Percentiles rank a stretch among this genome's conserved stretches.
phyloP scores from a whole-genome alignment of 2,329 filamentous ascomycete species.

The Pseudofabraea citricarpa region DNA sequence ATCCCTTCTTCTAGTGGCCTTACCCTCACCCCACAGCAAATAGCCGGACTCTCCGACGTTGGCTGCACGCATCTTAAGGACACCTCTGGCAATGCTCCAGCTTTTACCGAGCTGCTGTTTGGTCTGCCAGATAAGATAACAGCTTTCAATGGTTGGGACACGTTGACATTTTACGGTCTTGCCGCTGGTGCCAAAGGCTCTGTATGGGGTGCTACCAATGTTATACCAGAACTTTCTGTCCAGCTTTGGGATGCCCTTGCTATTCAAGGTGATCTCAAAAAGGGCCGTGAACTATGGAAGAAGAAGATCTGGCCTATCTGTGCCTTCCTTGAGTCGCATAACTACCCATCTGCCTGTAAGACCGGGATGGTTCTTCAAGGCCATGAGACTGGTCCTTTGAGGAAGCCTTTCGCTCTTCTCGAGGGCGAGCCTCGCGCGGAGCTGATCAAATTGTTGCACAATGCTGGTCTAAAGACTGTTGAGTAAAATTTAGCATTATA shows the following conservation, averaged over 20 bases:
- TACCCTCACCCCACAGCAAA: constrained; percentile 34
- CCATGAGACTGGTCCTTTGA: constrained; percentile 38
- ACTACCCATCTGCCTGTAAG: constrained; percentile 43
- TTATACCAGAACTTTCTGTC: constrained; percentile 43
- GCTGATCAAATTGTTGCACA: constrained; percentile 31
- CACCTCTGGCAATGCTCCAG: constrained; percentile 46
- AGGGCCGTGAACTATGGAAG: constrained; percentile 40
- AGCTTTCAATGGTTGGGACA: constrained; percentile 49
- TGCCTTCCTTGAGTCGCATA: constrained; percentile 43
- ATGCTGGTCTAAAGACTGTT: constrained; percentile 33
- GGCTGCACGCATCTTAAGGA: constrained; percentile 48
- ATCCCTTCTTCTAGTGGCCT: constrained; percentile 43
- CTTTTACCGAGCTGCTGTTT: constrained; percentile 44
- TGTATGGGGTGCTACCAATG: constrained; percentile 46
- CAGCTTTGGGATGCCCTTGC: constrained; percentile 43
- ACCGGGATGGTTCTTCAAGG: constrained; percentile 44
- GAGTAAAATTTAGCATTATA: constrained; percentile 4
- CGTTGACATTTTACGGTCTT: constrained; percentile 46
- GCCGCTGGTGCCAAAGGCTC: constrained; percentile 43
- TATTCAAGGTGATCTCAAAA: constrained; percentile 35
- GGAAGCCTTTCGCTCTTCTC: constrained; percentile 43
- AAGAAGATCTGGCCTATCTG: constrained; percentile 43
- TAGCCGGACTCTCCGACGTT: constrained; percentile 38
- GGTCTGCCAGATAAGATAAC: constrained; percentile 35
- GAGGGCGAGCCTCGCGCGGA: constrained; percentile 28